Evolutionary conservation across 2,329 filamentous ascomycete species (phyloP).

Genomic region (Nemania sp.): DNA sequence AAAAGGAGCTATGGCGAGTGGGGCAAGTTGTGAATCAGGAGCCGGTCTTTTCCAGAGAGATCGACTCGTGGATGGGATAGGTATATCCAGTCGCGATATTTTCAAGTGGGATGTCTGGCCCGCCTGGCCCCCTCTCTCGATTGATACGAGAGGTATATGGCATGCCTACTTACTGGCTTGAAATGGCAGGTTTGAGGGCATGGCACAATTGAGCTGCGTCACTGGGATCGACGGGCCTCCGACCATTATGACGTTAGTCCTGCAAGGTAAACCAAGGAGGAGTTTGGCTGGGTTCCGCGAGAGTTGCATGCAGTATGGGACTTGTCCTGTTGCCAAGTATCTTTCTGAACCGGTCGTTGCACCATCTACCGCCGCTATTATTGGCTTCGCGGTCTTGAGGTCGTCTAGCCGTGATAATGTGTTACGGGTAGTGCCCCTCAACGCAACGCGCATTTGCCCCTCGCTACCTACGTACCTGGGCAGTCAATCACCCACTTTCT

Average conservation of each 20-base stretch:
- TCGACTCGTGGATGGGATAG: not conserved
- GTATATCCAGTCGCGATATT: not conserved
- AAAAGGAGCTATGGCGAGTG: too few relatives aligned
- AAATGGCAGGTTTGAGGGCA: not conserved
- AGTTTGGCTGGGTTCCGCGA: slow-evolving; percentile 6
- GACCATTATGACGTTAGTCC: slow-evolving; percentile 22
- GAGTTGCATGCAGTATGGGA: not conserved
- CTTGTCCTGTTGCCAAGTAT: not conserved
- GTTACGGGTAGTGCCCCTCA: not conserved
- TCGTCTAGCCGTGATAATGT: not conserved
- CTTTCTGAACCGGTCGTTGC: not conserved
- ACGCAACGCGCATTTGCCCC: not conserved
- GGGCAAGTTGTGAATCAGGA: not conserved
- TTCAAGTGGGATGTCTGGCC: not conserved
- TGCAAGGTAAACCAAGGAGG: slow-evolving; percentile 5
- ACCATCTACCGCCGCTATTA: slow-evolving; percentile 13
- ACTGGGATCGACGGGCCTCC: slow-evolving; percentile 19
- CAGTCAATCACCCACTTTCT: not conserved
- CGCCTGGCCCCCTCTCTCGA: not conserved
- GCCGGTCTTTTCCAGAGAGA: not conserved
- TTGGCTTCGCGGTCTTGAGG: not conserved
- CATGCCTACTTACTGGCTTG: not conserved
- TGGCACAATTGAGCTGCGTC: slow-evolving; percentile 8
- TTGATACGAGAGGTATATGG: not conserved
- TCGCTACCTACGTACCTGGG: too few relatives aligned